Evolutionary conservation across 257 asterid genomes (phyloP).

Genomic region (Pogostemon cablin): DNA sequence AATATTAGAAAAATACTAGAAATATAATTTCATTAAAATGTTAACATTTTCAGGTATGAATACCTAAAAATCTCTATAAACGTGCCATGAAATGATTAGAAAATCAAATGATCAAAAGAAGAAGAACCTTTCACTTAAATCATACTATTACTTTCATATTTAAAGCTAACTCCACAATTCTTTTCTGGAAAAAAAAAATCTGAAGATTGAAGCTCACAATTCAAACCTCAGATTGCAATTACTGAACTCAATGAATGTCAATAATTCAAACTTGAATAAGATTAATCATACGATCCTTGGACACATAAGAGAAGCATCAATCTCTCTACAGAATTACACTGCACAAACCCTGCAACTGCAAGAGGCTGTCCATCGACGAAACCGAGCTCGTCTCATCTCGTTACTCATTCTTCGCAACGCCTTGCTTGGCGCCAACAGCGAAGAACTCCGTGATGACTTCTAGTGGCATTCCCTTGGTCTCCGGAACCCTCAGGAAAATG

Average conservation of each 20-base stretch:
- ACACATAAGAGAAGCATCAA: conserved; percentile 16
- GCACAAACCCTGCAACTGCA: conserved; percentile 6
- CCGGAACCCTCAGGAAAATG: conserved; percentile 74
- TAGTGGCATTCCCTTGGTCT: conserved; percentile 86
- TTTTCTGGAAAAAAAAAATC: neutral
- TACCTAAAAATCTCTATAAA: too few species aligned
- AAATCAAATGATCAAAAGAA: too few species aligned
- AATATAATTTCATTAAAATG: too few species aligned
- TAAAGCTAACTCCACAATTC: too few species aligned
- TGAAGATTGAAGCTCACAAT: neutral
- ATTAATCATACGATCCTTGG: neutral
- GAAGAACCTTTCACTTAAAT: too few species aligned
- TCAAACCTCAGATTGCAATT: neutral
- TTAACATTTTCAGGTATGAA: too few species aligned
- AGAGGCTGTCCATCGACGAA: neutral
- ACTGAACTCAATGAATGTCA: conserved; percentile 1
- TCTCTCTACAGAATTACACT: neutral
- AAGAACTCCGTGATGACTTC: conserved; percentile 86
- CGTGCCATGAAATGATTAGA: too few species aligned
- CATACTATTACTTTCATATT: too few species aligned
- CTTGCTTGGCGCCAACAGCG: conserved; percentile 72
- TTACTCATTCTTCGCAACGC: conserved; percentile 42
- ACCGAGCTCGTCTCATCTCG: neutral
- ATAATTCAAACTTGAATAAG: neutral
- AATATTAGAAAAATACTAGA: too few species aligned